A percentile compares a stretch with the other conserved stretches of the same genome.
Evolutionary conservation across 2,329 filamentous ascomycete species (phyloP).

Genomic region (Parastagonospora nodorum): DNA sequence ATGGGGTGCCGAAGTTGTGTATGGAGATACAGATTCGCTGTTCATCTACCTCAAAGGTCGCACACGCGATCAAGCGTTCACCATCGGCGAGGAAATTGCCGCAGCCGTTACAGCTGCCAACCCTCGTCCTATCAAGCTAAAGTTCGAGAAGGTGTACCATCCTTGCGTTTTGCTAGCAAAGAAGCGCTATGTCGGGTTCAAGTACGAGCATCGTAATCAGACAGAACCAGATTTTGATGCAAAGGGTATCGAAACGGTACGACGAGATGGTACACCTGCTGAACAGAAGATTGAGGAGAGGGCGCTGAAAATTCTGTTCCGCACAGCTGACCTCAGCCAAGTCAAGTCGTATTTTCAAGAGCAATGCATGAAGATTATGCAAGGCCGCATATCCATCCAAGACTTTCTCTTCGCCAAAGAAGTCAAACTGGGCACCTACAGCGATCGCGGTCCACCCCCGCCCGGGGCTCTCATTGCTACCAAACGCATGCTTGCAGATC

Average conservation of each 20-base stretch:
- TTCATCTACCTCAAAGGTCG: constrained; percentile 90
- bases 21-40: constrained; percentile 94
- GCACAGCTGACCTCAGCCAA: constrained; percentile 83
- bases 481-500: constrained; percentile 83
- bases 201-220: constrained; percentile 82
- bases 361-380: constrained; percentile 92
- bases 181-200: constrained; percentile 97
- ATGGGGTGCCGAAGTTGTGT: constrained; percentile 97
- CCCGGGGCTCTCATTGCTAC: constrained; percentile 89
- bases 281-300: constrained; percentile 98
- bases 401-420: constrained; percentile 96
- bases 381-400: constrained; percentile 82
- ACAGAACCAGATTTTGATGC: constrained; percentile 88
- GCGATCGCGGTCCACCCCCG: constrained; percentile 76
- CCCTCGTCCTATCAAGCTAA: constrained; percentile 89
- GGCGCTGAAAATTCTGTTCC: constrained; percentile 84
- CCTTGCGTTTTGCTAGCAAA: constrained; percentile 94
- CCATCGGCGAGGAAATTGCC: constrained; percentile 90
- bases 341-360: constrained; percentile 89
- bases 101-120: constrained; percentile 86
- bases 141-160: constrained; percentile 98
- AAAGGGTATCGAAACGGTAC: constrained; percentile 97
- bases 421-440: constrained; percentile 88
- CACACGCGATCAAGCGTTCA: constrained; percentile 85
- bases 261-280: constrained; percentile 90